Percentiles rank a stretch among this genome's conserved stretches.
phyloP scores from a whole-genome alignment of 2,329 filamentous ascomycete genomes.

The Alternaria brassicae region DNA sequence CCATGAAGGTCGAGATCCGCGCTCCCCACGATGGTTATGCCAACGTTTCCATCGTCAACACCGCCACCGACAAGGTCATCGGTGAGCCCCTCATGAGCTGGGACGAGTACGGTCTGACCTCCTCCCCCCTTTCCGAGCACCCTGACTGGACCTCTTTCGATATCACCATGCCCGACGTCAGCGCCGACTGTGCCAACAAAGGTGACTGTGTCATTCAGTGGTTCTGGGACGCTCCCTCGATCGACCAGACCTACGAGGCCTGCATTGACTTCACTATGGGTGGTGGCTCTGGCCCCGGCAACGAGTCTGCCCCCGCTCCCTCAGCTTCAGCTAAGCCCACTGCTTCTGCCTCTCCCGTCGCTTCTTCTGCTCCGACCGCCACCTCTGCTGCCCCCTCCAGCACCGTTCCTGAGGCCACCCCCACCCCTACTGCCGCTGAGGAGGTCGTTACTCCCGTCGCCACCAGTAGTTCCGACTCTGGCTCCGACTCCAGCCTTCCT shows the following conservation, averaged over 20 bases:
- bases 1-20: constrained; percentile 56
- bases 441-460: constrained; percentile 13
- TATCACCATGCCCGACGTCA: constrained; percentile 63
- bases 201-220: constrained; percentile 66
- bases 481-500: constrained; percentile 29
- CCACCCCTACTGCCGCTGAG: constrained; percentile 17
- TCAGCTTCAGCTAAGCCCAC: constrained; percentile 16
- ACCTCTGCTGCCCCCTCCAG: constrained; percentile 20
- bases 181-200: constrained; percentile 55
- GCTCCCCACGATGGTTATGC: constrained; percentile 63
- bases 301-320: constrained; percentile 14
- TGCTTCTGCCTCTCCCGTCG: constrained; percentile 16
- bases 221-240: constrained; percentile 65
- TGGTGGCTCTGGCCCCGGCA: constrained; percentile 40
- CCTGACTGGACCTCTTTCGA: constrained; percentile 58
- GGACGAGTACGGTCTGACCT: constrained; percentile 61
- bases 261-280: constrained; percentile 66
- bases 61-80: constrained; percentile 60
- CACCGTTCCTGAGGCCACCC: constrained; percentile 14
- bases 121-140: constrained; percentile 49
- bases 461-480: constrained; percentile 17
- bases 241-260: constrained; percentile 68
- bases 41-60: constrained; percentile 67
- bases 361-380: constrained; percentile 14
- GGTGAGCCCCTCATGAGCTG: constrained; percentile 63